Evolutionary conservation across 257 asterid genomes (phyloP).

Genomic region (Plantago ovata): DNA sequence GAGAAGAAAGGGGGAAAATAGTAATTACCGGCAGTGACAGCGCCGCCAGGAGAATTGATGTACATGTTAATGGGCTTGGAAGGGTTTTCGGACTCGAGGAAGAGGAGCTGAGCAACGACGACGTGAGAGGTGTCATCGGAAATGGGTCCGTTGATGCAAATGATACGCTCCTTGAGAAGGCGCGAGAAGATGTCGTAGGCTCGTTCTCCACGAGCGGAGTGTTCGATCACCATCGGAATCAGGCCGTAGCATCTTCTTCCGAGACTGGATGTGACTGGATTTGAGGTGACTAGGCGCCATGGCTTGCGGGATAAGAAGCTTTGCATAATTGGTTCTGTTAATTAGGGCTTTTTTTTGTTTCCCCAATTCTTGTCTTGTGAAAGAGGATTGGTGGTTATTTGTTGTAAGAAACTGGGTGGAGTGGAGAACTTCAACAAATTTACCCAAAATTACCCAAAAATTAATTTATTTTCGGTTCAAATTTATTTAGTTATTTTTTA

Average conservation of each 20-base stretch:
- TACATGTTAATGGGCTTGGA: slow-evolving; percentile 89
- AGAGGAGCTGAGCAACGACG: slow-evolving; percentile 89
- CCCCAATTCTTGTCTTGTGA: background rate
- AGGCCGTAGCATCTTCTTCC: slow-evolving; percentile 49
- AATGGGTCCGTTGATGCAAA: slow-evolving; percentile 86
- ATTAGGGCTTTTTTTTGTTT: slow-evolving; percentile 4
- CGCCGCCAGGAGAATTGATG: slow-evolving; percentile 93
- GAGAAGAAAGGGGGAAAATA: background rate
- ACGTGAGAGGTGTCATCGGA: slow-evolving; percentile 87
- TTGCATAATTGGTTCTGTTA: slow-evolving; percentile 1
- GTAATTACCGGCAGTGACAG: slow-evolving; percentile 73
- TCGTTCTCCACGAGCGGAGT: slow-evolving; percentile 86
- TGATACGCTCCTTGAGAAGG: slow-evolving; percentile 77
- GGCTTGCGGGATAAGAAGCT: background rate
- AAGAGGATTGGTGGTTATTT: too few species aligned
- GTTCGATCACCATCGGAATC: slow-evolving; percentile 93
- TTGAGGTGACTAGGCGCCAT: slow-evolving; percentile 5
- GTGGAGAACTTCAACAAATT: too few species aligned
- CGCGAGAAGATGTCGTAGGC: slow-evolving; percentile 94
- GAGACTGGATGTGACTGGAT: background rate
- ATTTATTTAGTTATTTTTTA: too few species aligned
- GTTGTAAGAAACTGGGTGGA: too few species aligned
- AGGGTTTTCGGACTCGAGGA: slow-evolving; percentile 89
- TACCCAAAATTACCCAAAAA: too few species aligned
- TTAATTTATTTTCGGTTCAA: too few species aligned